Evolutionary conservation across 306 rosid species (phyloP).

Genomic region (Ammopiptanthus mongolicus): DNA sequence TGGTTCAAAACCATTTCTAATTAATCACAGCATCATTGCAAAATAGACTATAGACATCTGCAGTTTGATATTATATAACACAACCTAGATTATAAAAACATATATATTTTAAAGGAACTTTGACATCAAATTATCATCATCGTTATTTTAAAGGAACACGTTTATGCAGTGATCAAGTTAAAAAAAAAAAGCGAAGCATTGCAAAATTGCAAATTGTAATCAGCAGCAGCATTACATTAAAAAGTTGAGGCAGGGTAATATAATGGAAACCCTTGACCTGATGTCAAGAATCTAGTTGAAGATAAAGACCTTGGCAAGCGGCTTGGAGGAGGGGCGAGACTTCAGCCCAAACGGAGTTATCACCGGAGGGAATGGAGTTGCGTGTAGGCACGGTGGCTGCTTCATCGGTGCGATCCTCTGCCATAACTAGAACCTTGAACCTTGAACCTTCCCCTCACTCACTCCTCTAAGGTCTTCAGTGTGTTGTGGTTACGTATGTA

Average conservation of each 20-base stretch:
- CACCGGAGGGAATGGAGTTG: constrained; percentile 66
- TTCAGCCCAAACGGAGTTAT: constrained; percentile 81
- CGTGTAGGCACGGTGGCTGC: constrained; percentile 28
- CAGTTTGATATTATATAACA: neutral
- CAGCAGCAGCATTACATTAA: neutral
- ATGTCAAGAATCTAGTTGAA: neutral
- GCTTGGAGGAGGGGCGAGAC: constrained; percentile 74
- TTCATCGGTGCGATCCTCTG: constrained; percentile 28
- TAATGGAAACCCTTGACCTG: neutral
- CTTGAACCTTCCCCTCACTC: neutral
- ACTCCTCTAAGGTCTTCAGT: too few species aligned
- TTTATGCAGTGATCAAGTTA: neutral
- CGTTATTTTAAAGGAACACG: neutral
- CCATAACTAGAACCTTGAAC: constrained; percentile 7
- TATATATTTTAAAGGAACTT: too few species aligned
- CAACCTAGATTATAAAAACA: too few species aligned
- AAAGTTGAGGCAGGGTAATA: neutral
- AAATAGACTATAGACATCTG: neutral
- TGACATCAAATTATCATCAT: neutral
- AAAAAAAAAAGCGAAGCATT: neutral
- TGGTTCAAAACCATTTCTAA: neutral
- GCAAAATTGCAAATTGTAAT: neutral
- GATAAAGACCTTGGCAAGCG: constrained; percentile 62
- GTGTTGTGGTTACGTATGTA: too few species aligned
- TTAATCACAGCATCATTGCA: neutral